These are phyloP conservation scores for Tephrocybe rancida DNA, from an alignment of 768 basidiomycete species.

Conservation along the genomic window DNA sequence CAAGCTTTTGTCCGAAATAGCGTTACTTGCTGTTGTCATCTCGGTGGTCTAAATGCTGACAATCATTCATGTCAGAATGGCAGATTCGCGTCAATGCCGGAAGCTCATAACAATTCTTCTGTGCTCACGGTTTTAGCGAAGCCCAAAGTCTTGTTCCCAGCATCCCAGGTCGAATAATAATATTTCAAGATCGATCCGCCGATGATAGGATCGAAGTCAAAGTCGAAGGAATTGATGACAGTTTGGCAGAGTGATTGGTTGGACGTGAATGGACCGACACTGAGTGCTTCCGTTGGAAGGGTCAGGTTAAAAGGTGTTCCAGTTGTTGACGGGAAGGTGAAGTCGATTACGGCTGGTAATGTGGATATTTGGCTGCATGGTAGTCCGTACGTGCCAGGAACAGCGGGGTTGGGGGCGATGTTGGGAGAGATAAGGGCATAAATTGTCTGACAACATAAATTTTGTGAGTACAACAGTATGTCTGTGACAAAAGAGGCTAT, in stretches of 20 bases:
- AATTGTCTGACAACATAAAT: constrained; percentile 38
- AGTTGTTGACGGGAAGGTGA: constrained; percentile 49
- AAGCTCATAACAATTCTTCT: neutral
- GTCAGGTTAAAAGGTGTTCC: constrained; percentile 56
- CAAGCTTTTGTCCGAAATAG: too few species aligned
- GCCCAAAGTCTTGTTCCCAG: constrained; percentile 48
- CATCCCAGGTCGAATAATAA: constrained; percentile 61
- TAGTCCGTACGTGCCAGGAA: constrained; percentile 58
- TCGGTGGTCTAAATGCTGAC: too few species aligned
- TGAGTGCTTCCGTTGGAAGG: constrained; percentile 56
- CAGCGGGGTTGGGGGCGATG: constrained; percentile 50
- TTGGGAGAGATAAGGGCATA: constrained; percentile 58
- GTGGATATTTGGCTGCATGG: constrained; percentile 45
- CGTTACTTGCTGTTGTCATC: too few species aligned
- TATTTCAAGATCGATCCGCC: constrained; percentile 57
- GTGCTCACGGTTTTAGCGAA: constrained; percentile 35
- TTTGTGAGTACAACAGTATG: constrained; percentile 10
- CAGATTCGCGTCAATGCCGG: neutral
- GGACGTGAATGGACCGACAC: constrained; percentile 54
- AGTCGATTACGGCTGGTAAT: constrained; percentile 51
- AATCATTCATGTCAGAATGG: too few species aligned
- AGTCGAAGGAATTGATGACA: constrained; percentile 55
- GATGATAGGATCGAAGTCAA: constrained; percentile 47
- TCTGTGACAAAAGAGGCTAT: neutral
- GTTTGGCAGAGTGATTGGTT: constrained; percentile 54